A percentile compares a stretch with the other conserved stretches of the same genome.
Evolutionary conservation across 2,329 filamentous ascomycete genomes (phyloP).

Genomic region (Cladorrhinum sp.): DNA sequence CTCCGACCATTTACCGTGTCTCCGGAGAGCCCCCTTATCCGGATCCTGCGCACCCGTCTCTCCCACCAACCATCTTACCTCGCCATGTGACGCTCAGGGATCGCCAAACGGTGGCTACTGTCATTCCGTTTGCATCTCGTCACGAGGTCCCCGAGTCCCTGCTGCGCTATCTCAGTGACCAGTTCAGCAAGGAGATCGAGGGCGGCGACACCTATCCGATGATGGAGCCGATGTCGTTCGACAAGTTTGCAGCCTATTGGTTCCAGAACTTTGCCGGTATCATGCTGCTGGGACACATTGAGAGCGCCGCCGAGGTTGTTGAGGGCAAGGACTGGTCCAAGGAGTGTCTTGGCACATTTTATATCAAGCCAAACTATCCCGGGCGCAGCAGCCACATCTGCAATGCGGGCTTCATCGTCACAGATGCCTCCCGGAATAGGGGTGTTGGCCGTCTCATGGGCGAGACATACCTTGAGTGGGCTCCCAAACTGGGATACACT

Average conservation of each 20-base stretch:
- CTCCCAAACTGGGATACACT: constrained; percentile 76
- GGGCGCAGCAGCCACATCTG: constrained; percentile 87
- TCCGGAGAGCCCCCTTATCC: constrained; percentile 66
- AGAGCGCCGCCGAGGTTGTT: constrained; percentile 55
- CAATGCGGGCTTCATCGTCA: constrained; percentile 78
- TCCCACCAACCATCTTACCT: constrained; percentile 67
- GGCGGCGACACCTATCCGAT: constrained; percentile 91
- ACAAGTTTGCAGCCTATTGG: constrained; percentile 80
- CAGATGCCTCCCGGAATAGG: constrained; percentile 67
- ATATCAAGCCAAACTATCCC: constrained; percentile 91
- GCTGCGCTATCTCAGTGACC: constrained; percentile 73
- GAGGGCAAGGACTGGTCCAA: constrained; percentile 71
- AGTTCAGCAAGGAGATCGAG: constrained; percentile 87
- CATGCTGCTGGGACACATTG: constrained; percentile 78
- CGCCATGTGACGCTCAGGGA: constrained; percentile 80
- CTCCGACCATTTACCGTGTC: constrained; percentile 66
- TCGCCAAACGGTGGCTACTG: constrained; percentile 76
- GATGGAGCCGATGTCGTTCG: constrained; percentile 70
- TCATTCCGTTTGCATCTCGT: constrained; percentile 77
- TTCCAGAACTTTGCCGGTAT: constrained; percentile 86
- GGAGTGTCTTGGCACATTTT: constrained; percentile 84
- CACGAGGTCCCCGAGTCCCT: constrained; percentile 73
- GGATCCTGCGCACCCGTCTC: constrained; percentile 55
- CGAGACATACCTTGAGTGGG: constrained; percentile 74
- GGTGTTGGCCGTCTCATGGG: constrained; percentile 75